Conservation (phyloP, 2,329 filamentous ascomycete species). For the Hortaea werneckii region DNA sequence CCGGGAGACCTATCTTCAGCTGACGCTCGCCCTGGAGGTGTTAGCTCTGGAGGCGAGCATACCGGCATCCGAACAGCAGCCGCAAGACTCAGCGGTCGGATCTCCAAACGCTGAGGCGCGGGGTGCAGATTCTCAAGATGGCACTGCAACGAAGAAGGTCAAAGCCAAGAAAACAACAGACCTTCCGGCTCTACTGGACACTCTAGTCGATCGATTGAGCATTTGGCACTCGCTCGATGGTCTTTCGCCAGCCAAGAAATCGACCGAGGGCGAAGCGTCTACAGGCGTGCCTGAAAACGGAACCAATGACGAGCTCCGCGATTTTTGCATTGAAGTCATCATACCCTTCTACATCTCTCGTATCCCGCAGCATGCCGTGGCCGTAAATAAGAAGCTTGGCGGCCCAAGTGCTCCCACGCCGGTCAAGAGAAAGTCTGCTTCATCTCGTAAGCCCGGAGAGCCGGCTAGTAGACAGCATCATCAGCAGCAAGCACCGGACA, state of each 20-base stretch:
- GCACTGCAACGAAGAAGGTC: slow-evolving; percentile 24
- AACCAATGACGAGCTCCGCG: slow-evolving; percentile 53
- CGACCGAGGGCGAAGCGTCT: background rate
- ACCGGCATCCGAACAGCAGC: background rate
- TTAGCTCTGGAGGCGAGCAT: slow-evolving; percentile 52
- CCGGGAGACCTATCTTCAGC: slow-evolving; percentile 69
- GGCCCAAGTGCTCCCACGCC: slow-evolving; percentile 56
- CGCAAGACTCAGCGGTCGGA: background rate
- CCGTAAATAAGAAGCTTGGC: slow-evolving; percentile 65
- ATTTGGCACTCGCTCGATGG: slow-evolving; percentile 73
- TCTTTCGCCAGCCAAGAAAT: slow-evolving; percentile 42
- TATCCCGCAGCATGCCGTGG: slow-evolving; percentile 59
- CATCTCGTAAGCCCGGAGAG: slow-evolving; percentile 30
- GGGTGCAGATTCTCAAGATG: background rate
- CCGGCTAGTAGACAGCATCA: slow-evolving; percentile 25
- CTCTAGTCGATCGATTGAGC: slow-evolving; percentile 66
- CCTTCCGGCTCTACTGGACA: slow-evolving; percentile 55
- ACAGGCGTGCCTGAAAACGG: slow-evolving; percentile 14
- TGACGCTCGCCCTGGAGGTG: slow-evolving; percentile 70
- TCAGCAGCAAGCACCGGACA: slow-evolving; percentile 11
- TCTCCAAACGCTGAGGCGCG: slow-evolving; percentile 1
- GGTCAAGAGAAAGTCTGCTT: slow-evolving; percentile 38
- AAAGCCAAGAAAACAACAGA: slow-evolving; percentile 48
- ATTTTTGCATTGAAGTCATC: slow-evolving; percentile 73
- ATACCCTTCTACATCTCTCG: slow-evolving; percentile 71